These are phyloP conservation scores for Boehmeria nivea DNA, from an alignment of 306 rosid species.

Conservation along the genomic window DNA sequence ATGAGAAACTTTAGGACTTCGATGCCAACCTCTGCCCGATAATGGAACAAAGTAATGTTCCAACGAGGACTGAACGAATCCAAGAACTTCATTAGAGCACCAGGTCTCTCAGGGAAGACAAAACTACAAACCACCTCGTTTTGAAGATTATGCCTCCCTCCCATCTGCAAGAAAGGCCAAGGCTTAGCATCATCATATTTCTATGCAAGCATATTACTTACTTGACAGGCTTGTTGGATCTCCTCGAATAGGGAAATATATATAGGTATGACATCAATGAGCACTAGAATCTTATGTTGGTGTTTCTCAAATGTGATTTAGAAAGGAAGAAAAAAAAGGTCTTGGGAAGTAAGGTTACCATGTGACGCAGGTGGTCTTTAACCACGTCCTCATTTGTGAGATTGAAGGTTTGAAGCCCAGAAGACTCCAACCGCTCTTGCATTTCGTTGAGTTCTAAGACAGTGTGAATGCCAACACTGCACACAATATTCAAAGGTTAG, in stretches of 20 bases:
- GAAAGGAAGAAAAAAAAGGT: too few relatives aligned
- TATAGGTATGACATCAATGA: too few relatives aligned
- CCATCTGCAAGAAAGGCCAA: constrained; percentile 56
- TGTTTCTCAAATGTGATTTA: too few relatives aligned
- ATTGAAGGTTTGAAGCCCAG: constrained; percentile 54
- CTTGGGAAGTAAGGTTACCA: constrained; percentile 42
- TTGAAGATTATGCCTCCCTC: constrained; percentile 54
- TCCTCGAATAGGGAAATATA: not conserved
- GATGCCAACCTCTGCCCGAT: constrained; percentile 72
- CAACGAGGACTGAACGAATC: constrained; percentile 87
- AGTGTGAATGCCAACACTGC: constrained; percentile 83
- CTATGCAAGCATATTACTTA: constrained; percentile 4
- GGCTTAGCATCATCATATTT: constrained; percentile 6
- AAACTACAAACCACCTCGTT: constrained; percentile 85
- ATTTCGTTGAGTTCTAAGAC: constrained; percentile 59
- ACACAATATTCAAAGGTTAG: constrained; percentile 17
- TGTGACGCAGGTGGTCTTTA: constrained; percentile 87
- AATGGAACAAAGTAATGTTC: constrained; percentile 87
- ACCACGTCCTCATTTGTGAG: constrained; percentile 79
- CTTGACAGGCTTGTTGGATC: too few relatives aligned
- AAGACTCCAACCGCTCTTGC: constrained; percentile 54
- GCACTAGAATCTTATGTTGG: too few relatives aligned
- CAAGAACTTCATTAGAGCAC: constrained; percentile 80
- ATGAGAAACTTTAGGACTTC: not conserved
- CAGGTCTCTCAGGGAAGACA: constrained; percentile 89